These are phyloP conservation scores for Scheffersomyces quercinus DNA, from an alignment of 1,139 yeast genomes.

Conservation along the genomic window DNA sequence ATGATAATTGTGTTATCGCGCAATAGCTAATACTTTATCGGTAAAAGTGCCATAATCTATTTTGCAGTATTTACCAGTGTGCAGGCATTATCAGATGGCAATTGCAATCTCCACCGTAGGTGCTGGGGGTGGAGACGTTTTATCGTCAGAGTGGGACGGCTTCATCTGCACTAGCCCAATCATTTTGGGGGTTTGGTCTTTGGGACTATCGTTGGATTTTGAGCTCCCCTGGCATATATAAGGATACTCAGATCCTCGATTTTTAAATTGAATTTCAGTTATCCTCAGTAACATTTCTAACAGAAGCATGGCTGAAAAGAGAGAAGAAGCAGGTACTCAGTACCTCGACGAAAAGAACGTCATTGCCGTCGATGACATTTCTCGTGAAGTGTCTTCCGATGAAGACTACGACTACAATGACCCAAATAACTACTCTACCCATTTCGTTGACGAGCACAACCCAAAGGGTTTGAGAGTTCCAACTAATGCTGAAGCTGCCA, in stretches of 20 bases:
- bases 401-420: conserved; percentile 16
- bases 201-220: background rate
- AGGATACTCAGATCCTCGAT: background rate
- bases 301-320: too few species aligned
- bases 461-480: conserved; percentile 22
- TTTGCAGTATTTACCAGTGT: background rate
- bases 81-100: background rate
- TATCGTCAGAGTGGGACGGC: background rate
- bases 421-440: conserved; percentile 19
- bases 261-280: too few species aligned
- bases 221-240: background rate
- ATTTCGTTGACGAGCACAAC: conserved; percentile 18
- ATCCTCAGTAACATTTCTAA: too few species aligned
- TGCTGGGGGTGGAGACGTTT: background rate
- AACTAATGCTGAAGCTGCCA: conserved; percentile 13
- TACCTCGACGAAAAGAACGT: background rate
- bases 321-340: too few species aligned
- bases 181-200: too few species aligned
- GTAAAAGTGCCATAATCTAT: background rate
- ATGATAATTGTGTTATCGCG: background rate
- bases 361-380: background rate
- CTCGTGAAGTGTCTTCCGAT: conserved; percentile 2
- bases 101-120: background rate
- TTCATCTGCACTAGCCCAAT: background rate
- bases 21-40: conserved; percentile 11